A percentile compares a stretch with the other conserved stretches of the same genome.
Evolutionary conservation across 2,329 filamentous ascomycete genomes (phyloP).

Genomic region (Neonectria coccinea): DNA sequence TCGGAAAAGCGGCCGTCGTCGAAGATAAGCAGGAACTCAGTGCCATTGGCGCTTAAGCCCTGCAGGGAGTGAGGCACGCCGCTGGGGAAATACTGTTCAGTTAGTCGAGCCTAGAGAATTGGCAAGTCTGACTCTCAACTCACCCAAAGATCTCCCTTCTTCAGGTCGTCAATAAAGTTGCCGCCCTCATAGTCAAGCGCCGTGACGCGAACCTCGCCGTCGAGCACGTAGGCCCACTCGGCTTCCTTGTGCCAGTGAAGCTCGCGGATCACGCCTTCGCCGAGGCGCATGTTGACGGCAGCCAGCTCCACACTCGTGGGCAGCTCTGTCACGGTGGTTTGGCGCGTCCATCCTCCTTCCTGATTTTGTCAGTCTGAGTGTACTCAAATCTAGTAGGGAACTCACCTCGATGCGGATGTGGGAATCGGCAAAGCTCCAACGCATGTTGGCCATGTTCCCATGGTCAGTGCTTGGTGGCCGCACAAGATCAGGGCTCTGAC

Average conservation of each 20-base stretch:
- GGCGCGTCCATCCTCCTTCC: slow-evolving; percentile 82
- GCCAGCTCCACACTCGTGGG: slow-evolving; percentile 76
- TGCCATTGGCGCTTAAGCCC: slow-evolving; percentile 73
- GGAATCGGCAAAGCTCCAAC: slow-evolving; percentile 77
- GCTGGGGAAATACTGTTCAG: slow-evolving; percentile 73
- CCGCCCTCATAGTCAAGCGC: slow-evolving; percentile 80
- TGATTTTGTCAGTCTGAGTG: slow-evolving; percentile 46
- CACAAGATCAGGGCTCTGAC: slow-evolving; percentile 77
- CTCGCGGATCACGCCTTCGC: slow-evolving; percentile 78
- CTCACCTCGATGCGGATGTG: slow-evolving; percentile 72
- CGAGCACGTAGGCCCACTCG: slow-evolving; percentile 81
- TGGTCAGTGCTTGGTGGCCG: slow-evolving; percentile 80
- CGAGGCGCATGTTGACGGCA: slow-evolving; percentile 82
- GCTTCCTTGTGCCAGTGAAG: slow-evolving; percentile 86
- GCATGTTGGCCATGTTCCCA: slow-evolving; percentile 76
- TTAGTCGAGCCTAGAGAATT: slow-evolving; percentile 1
- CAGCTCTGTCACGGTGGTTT: slow-evolving; percentile 76
- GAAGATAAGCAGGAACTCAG: slow-evolving; percentile 62
- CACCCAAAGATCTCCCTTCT: slow-evolving; percentile 76
- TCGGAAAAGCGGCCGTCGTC: slow-evolving; percentile 65
- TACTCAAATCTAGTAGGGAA: background rate
- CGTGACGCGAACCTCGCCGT: slow-evolving; percentile 77
- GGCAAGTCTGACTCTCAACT: background rate
- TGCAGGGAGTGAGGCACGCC: slow-evolving; percentile 83
- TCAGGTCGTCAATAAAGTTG: slow-evolving; percentile 81